Evolutionary conservation across 345 rosid genomes (phyloP).

Genomic region (Dovyalis caffra): DNA sequence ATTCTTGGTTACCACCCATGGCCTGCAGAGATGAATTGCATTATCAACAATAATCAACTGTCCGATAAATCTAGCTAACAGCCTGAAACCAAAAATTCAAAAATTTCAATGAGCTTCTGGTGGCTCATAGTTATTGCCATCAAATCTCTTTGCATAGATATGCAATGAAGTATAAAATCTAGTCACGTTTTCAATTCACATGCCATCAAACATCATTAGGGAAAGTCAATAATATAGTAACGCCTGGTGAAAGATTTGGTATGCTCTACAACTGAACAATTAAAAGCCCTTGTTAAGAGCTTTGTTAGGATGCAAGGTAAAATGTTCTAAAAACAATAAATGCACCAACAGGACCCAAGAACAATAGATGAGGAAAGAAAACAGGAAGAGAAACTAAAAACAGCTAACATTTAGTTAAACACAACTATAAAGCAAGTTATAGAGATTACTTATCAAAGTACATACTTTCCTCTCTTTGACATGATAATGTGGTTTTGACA

Average conservation of each 20-base stretch:
- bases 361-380: background rate
- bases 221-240: too few species aligned
- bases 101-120: background rate
- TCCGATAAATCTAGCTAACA: background rate
- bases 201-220: too few species aligned
- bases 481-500: constrained; percentile 35
- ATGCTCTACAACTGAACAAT: background rate
- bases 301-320: background rate
- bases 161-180: background rate
- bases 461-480: constrained; percentile 45
- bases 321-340: background rate
- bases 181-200: background rate
- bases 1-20: constrained; percentile 35
- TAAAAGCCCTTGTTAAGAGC: background rate
- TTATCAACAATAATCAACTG: background rate
- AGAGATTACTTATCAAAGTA: background rate
- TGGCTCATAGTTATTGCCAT: too few species aligned
- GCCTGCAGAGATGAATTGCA: constrained; percentile 31
- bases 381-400: background rate
- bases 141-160: background rate
- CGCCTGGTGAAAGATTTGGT: background rate
- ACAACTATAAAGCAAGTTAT: background rate
- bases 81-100: background rate
- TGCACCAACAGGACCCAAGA: background rate
- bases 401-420: background rate